These are phyloP conservation scores for Iris pallida DNA, from an alignment of 116 monocot genomes.

Conservation along the genomic window DNA sequence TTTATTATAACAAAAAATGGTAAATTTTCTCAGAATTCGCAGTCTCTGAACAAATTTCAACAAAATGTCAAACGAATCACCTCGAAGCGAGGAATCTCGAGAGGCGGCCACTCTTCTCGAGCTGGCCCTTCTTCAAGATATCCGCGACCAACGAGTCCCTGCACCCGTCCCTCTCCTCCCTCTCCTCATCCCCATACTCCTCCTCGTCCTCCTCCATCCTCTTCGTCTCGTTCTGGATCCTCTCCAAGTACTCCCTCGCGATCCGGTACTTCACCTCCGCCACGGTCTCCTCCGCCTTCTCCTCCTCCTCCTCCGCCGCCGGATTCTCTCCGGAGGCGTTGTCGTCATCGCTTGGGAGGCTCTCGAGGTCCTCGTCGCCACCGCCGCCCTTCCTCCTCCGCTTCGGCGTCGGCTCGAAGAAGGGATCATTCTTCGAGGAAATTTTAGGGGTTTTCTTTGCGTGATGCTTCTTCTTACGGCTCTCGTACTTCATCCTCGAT, in stretches of 20 bases:
- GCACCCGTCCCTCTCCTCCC: constrained; percentile 41
- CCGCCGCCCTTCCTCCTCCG: constrained; percentile 22
- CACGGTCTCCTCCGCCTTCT: constrained; percentile 49
- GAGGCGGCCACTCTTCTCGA: constrained; percentile 69
- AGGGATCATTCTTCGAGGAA: constrained; percentile 26
- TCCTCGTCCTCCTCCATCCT: constrained; percentile 35
- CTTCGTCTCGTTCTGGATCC: constrained; percentile 31
- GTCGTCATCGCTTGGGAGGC: constrained; percentile 23
- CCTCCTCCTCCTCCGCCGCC: constrained; percentile 16
- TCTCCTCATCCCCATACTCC: constrained; percentile 36
- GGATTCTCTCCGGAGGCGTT: background rate
- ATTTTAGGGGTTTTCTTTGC: background rate
- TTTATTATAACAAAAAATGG: background rate
- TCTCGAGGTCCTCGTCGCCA: constrained; percentile 50
- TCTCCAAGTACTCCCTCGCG: constrained; percentile 65
- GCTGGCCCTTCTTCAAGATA: constrained; percentile 69
- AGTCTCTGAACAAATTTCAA: background rate
- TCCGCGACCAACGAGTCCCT: constrained; percentile 67
- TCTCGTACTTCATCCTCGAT: constrained; percentile 5
- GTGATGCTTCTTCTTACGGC: constrained; percentile 10
- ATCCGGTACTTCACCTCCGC: constrained; percentile 66
- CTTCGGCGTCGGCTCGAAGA: constrained; percentile 59
- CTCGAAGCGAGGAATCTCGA: constrained; percentile 56
- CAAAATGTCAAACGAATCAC: constrained; percentile 19
- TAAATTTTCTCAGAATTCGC: background rate